Conservation (phyloP, 768 basidiomycete genomes). For the Russula olivacea region DNA sequence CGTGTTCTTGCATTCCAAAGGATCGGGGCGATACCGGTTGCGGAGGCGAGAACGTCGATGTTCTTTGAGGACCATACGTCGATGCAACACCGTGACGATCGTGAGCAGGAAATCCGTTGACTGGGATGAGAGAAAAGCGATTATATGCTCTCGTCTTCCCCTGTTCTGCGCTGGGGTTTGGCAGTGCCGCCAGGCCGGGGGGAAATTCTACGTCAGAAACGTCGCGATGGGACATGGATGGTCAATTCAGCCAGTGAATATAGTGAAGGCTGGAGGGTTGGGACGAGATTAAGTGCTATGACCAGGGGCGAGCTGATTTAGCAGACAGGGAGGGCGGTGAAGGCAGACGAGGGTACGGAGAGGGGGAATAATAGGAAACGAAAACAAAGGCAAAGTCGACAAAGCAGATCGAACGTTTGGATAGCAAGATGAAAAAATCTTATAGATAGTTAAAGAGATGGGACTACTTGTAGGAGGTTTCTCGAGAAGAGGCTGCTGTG, state of each 20-base stretch:
- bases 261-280: conserved; percentile 6
- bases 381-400: conserved; percentile 30
- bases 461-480: conserved; percentile 9
- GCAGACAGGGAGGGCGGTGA: conserved; percentile 21
- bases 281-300: conserved; percentile 7
- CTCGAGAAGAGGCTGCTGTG: not conserved
- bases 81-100: conserved; percentile 21
- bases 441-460: conserved; percentile 26
- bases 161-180: conserved; percentile 5
- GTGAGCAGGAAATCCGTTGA: conserved; percentile 17
- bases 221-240: conserved; percentile 16
- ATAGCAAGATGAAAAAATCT: conserved; percentile 32
- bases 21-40: conserved; percentile 33
- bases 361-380: conserved; percentile 31
- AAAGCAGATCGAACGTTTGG: conserved; percentile 33
- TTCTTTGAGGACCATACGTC: conserved; percentile 19
- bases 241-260: conserved; percentile 1
- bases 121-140: not conserved
- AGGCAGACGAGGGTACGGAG: conserved; percentile 28
- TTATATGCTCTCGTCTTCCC: conserved; percentile 12
- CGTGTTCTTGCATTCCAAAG: conserved; percentile 37
- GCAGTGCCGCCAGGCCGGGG: not conserved
- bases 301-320: not conserved
- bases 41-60: conserved; percentile 25
- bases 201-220: conserved; percentile 11